A percentile compares a stretch with the other conserved stretches of the same genome.
phyloP scores from a whole-genome alignment of 345 rosid genomes.

The Hibiscus trionum region DNA sequence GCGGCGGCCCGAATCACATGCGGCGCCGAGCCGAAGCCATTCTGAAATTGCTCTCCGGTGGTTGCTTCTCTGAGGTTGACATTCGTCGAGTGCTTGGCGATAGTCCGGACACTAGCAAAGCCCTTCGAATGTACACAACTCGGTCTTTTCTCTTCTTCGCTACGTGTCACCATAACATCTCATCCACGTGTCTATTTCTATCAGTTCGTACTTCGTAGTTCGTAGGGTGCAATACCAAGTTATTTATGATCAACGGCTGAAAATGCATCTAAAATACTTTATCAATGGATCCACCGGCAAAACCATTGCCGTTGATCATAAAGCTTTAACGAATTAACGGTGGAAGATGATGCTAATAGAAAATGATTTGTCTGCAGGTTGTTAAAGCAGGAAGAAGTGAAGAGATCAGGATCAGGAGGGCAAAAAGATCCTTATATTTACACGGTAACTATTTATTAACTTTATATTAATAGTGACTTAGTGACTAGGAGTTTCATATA shows the following conservation, averaged over 20 bases:
- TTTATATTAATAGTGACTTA: background rate
- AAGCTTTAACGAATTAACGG: background rate
- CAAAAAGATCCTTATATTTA: constrained; percentile 71
- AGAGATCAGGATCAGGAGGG: constrained; percentile 77
- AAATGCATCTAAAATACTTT: background rate
- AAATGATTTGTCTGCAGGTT: constrained; percentile 34
- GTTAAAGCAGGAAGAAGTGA: constrained; percentile 51
- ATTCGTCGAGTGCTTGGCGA: constrained; percentile 77
- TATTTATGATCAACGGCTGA: constrained; percentile 3
- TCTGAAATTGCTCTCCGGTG: constrained; percentile 58
- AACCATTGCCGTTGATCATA: background rate
- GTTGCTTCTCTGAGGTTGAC: constrained; percentile 53
- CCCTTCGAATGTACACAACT: constrained; percentile 63
- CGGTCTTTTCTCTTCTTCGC: background rate
- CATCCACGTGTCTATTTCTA: background rate
- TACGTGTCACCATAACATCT: background rate
- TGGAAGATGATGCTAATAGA: background rate
- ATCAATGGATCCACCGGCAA: background rate
- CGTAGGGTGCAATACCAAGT: background rate
- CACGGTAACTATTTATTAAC: constrained; percentile 37
- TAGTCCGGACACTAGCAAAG: constrained; percentile 94
- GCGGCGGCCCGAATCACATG: constrained; percentile 35
- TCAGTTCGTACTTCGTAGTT: background rate
- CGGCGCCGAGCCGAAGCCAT: constrained; percentile 65
- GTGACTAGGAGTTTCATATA: no score